Percentiles rank a stretch among this genome's conserved stretches.
These are phyloP conservation scores for Podospora pseudocomata DNA, from an alignment of 495 filamentous ascomycete genomes.

Conservation along the genomic window DNA sequence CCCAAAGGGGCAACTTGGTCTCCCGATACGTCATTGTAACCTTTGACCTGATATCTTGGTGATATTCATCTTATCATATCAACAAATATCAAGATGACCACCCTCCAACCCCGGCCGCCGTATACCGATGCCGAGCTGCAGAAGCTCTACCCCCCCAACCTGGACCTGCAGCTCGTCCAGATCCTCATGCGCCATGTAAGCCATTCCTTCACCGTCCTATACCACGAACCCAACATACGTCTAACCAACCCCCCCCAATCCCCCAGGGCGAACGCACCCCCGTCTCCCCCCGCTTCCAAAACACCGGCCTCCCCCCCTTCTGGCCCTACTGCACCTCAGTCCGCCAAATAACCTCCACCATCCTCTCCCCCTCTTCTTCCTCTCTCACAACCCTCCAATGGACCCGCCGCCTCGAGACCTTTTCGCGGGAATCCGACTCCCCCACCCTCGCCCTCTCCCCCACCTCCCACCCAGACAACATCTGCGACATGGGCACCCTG, in stretches of 20 bases:
- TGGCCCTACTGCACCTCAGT: constrained; percentile 92
- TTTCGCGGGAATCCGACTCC: constrained; percentile 62
- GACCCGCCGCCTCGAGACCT: constrained; percentile 75
- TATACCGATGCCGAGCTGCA: constrained; percentile 80
- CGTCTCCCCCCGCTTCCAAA: constrained; percentile 81
- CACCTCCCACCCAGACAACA: constrained; percentile 62
- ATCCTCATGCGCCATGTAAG: constrained; percentile 72
- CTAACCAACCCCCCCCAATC: no score
- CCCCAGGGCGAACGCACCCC: constrained; percentile 72
- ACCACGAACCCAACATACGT: no score
- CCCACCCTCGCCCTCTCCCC: constrained; percentile 65
- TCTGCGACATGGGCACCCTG: constrained; percentile 83
- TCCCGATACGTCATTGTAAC: background rate
- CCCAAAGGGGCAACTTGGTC: background rate
- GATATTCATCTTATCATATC: background rate
- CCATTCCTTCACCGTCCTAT: no score
- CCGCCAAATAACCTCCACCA: constrained; percentile 64
- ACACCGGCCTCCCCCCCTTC: constrained; percentile 75
- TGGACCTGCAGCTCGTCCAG: constrained; percentile 87
- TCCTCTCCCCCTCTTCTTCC: constrained; percentile 41
- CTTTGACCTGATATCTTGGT: background rate
- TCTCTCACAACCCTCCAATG: constrained; percentile 73
- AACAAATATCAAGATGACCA: constrained; percentile 58
- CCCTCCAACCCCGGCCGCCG: constrained; percentile 65
- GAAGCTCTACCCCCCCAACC: constrained; percentile 70